Evolutionary conservation across 169 alveolate genomes (phyloP).

Genomic region (Eimeria brunetti): DNA sequence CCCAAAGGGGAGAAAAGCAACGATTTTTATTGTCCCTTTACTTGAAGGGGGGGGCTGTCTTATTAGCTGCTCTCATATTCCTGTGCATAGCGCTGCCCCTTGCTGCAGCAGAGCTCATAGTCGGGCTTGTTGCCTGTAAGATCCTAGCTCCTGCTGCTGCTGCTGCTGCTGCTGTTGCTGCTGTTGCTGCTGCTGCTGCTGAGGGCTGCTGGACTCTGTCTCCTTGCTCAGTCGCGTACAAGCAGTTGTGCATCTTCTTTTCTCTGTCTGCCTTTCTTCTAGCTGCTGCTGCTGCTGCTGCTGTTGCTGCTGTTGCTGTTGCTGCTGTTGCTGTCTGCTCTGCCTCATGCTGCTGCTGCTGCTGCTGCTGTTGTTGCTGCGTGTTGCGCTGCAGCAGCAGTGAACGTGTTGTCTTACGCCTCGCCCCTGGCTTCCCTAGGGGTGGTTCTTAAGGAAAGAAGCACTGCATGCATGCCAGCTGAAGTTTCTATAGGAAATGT

Average conservation of each 20-base stretch:
- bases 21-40: neutral
- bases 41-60: neutral
- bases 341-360: no score
- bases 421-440: conserved; percentile 73
- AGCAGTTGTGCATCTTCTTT: no score
- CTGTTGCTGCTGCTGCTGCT: neutral
- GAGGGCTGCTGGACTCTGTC: neutral
- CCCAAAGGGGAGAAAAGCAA: conserved; percentile 23
- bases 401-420: conserved; percentile 65
- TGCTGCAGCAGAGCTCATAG: conserved; percentile 4
- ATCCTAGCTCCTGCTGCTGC: neutral
- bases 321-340: neutral
- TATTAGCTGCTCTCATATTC: neutral
- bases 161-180: neutral
- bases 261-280: neutral
- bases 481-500: conserved; percentile 57
- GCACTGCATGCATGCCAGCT: conserved; percentile 71
- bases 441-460: conserved; percentile 49
- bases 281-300: neutral
- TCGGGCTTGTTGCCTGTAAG: conserved; percentile 61
- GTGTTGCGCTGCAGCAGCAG: conserved; percentile 35
- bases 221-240: no score
- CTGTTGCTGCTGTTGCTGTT: neutral
- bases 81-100: neutral
- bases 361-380: neutral